Conservation (phyloP, 805 yeast species). For the Myxozyma nipponensis region DNA sequence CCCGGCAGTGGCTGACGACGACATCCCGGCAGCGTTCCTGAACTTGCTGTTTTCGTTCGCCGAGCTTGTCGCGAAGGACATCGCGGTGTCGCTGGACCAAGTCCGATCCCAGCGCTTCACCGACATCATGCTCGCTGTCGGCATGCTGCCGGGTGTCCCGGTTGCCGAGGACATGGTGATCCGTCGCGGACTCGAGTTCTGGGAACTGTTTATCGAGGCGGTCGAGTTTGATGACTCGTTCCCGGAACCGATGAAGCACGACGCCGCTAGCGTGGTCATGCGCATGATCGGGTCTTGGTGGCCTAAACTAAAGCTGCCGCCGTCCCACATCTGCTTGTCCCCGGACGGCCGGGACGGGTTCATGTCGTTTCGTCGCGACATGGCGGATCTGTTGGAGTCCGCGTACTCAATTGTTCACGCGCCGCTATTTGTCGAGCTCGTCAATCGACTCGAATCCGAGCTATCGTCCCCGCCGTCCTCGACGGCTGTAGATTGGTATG, state of each 20-base stretch:
- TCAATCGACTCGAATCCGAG: slow-evolving; percentile 26
- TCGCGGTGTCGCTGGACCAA: slow-evolving; percentile 3
- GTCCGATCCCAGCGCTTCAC: slow-evolving; percentile 6
- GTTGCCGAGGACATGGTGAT: slow-evolving; percentile 19
- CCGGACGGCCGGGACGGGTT: slow-evolving; percentile 52
- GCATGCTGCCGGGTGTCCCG: slow-evolving; percentile 22
- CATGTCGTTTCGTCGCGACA: slow-evolving; percentile 63
- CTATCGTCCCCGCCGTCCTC: neutral
- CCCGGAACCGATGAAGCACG: neutral
- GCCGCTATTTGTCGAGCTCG: slow-evolving; percentile 47
- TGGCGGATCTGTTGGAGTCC: slow-evolving; percentile 71
- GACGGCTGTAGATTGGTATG: slow-evolving; percentile 35
- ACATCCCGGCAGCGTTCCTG: slow-evolving; percentile 25
- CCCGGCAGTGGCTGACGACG: slow-evolving; percentile 39
- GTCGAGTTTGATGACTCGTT: slow-evolving; percentile 14
- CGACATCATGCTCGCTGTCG: slow-evolving; percentile 11
- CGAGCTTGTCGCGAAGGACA: slow-evolving; percentile 17
- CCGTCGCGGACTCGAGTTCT: slow-evolving; percentile 28
- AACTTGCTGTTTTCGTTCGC: slow-evolving; percentile 21
- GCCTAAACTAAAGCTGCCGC: slow-evolving; percentile 16
- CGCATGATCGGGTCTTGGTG: slow-evolving; percentile 29
- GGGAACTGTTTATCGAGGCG: slow-evolving; percentile 25
- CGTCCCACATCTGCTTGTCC: slow-evolving; percentile 32
- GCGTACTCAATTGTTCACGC: slow-evolving; percentile 62
- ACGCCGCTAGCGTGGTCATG: slow-evolving; percentile 10